Conservation (phyloP, 306 rosid genomes). For the Rosa persica region DNA sequence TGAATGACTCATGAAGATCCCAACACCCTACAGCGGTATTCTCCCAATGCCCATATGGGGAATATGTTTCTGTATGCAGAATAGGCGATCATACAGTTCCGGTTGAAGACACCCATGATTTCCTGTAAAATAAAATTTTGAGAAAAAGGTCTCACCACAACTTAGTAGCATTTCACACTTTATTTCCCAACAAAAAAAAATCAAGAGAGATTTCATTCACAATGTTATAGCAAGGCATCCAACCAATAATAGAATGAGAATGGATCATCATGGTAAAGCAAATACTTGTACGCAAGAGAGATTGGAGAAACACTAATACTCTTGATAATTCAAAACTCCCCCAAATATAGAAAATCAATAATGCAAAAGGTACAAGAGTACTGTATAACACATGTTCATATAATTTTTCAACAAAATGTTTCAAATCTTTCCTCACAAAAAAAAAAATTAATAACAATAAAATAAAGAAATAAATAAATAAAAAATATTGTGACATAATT, state of each 20-base stretch:
- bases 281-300: not conserved
- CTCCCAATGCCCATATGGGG: constrained; percentile 94
- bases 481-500: not conserved
- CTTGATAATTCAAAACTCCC: not conserved
- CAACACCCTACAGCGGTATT: constrained; percentile 53
- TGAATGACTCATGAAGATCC: constrained; percentile 22
- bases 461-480: not conserved
- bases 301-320: not conserved
- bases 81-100: constrained; percentile 79
- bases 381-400: not conserved
- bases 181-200: too few relatives aligned
- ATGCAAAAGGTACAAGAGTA: not conserved
- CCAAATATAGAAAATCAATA: not conserved
- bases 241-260: not conserved
- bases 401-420: not conserved
- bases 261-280: not conserved
- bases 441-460: too few relatives aligned
- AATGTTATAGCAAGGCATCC: not conserved
- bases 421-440: not conserved
- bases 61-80: constrained; percentile 82
- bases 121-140: constrained; percentile 41
- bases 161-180: not conserved
- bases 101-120: constrained; percentile 87
- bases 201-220: not conserved
- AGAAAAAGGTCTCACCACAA: not conserved